phyloP scores from a whole-genome alignment of 306 rosid species.

The Rosa lucieae region DNA sequence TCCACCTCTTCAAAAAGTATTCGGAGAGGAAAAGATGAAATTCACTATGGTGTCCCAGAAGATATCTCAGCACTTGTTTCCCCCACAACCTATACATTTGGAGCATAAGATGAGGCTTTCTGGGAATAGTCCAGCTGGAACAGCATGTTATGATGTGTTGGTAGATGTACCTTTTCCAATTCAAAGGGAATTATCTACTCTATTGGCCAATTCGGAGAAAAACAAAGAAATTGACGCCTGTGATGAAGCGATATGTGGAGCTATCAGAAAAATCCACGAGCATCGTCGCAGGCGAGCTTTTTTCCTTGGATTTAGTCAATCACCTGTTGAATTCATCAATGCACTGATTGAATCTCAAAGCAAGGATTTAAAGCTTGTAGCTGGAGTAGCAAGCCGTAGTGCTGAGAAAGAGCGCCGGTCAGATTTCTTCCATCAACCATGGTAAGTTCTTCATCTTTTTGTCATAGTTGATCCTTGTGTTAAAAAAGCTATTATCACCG shows the following conservation, averaged over 20 bases:
- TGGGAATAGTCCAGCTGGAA: constrained; percentile 82
- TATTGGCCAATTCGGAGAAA: constrained; percentile 91
- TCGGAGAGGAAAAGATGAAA: constrained; percentile 94
- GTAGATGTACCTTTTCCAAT: constrained; percentile 96
- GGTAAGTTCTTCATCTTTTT: constrained; percentile 46
- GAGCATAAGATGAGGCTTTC: constrained; percentile 94
- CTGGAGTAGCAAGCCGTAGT: constrained; percentile 92
- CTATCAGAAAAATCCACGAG: constrained; percentile 91
- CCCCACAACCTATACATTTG: constrained; percentile 86
- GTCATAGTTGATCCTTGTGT: constrained; percentile 3
- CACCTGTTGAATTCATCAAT: constrained; percentile 91
- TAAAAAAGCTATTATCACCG: neutral
- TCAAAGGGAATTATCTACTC: constrained; percentile 82
- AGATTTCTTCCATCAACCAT: constrained; percentile 93
- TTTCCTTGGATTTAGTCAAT: constrained; percentile 97
- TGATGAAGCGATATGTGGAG: constrained; percentile 84
- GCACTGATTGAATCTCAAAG: constrained; percentile 94
- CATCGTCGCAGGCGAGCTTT: constrained; percentile 92
- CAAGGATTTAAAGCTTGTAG: constrained; percentile 80
- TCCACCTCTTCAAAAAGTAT: constrained; percentile 87
- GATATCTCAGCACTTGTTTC: constrained; percentile 89
- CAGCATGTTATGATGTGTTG: constrained; percentile 91
- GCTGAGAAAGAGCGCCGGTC: constrained; percentile 86
- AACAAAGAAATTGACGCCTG: constrained; percentile 91
- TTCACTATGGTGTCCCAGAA: constrained; percentile 87